Evolutionary conservation across 2,329 filamentous ascomycete genomes (phyloP).

Genomic region (Colletotrichum tamarilloi): DNA sequence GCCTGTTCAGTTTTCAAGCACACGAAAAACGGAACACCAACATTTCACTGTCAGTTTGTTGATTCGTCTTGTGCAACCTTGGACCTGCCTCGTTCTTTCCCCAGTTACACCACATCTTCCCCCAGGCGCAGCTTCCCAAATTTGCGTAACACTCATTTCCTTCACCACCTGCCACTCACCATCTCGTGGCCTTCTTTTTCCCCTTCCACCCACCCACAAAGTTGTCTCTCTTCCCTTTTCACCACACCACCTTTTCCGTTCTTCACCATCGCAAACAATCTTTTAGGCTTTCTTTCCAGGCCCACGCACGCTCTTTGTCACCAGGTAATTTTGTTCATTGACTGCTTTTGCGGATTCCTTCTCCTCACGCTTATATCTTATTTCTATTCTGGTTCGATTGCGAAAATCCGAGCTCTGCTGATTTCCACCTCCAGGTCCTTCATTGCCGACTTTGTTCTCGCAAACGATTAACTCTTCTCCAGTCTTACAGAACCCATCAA

Average conservation of each 20-base stretch:
- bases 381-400: neutral
- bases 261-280: neutral
- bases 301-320: neutral
- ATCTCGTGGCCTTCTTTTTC: slow-evolving; percentile 1
- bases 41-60: no score
- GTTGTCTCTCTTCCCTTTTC: slow-evolving; percentile 8
- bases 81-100: slow-evolving; percentile 9
- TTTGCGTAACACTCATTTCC: slow-evolving; percentile 24
- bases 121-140: slow-evolving; percentile 20
- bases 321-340: slow-evolving; percentile 9
- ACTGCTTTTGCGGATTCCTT: neutral
- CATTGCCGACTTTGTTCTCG: neutral
- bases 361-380: neutral
- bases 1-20: neutral
- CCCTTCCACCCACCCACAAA: neutral
- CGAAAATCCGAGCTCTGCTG: neutral
- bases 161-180: neutral
- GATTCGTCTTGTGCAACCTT: slow-evolving; percentile 4
- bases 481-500: slow-evolving; percentile 8
- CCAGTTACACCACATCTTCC: slow-evolving; percentile 26
- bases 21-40: neutral
- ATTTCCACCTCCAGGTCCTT: slow-evolving; percentile 9
- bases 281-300: neutral
- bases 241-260: neutral
- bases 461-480: slow-evolving; percentile 9